Conservation (phyloP, 305 asterid genomes). For the Lippia alba region DNA sequence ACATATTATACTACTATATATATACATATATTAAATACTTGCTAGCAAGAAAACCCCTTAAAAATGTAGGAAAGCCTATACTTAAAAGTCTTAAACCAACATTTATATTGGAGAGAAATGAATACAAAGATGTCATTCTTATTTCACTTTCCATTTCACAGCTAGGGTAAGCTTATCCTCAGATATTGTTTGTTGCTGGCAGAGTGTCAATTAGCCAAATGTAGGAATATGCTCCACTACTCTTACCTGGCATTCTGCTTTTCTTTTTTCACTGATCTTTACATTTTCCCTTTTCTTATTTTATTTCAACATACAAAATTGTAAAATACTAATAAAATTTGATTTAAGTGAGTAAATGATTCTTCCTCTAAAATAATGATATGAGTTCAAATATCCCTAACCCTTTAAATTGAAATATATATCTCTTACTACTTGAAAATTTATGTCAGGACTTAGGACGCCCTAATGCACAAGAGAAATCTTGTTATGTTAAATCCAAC, state of each 20-base stretch:
- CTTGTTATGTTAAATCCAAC: too few species aligned
- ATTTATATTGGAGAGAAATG: too few species aligned
- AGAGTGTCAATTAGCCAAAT: constrained; percentile 39
- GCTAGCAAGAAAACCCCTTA: background rate
- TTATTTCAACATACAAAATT: background rate
- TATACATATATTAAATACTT: too few species aligned
- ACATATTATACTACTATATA: background rate
- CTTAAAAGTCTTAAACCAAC: background rate
- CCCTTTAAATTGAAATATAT: too few species aligned
- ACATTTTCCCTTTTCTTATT: background rate
- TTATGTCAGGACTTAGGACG: too few species aligned
- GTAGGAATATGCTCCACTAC: constrained; percentile 21
- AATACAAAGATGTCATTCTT: constrained; percentile 6
- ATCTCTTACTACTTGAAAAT: too few species aligned
- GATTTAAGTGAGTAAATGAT: too few species aligned
- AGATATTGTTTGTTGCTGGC: constrained; percentile 26
- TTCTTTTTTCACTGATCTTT: background rate
- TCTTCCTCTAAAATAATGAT: too few species aligned
- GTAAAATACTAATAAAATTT: too few species aligned
- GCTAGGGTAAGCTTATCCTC: constrained; percentile 27
- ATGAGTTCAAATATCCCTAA: too few species aligned
- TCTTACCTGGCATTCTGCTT: constrained; percentile 8
- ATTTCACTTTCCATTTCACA: constrained; percentile 8
- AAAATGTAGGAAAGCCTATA: background rate
- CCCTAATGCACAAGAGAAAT: too few species aligned